Evolutionary conservation across 2,329 filamentous ascomycete species (phyloP), one percentile per base, ranked within the genome.

Genomic region (Geoglossum cookeanum): DNA sequence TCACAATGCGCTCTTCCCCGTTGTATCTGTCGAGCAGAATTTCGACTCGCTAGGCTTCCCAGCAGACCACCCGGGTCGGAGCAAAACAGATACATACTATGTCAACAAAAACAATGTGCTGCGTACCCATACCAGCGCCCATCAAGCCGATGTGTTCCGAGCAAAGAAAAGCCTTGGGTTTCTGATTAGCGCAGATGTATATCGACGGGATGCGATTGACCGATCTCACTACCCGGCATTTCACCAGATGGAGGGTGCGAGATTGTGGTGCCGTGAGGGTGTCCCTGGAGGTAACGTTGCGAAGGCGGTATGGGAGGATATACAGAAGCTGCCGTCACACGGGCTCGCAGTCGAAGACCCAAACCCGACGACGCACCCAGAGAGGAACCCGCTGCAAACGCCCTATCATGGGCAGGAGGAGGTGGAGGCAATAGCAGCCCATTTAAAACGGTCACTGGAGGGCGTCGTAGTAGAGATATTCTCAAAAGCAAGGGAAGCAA

Each of bases 31-130:
- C 1, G 71, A 75, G 9, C 85, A 96, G 67, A 98, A 98, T 69
- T 98, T 98, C 67, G 92, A 98, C 71, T 92, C 90, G n/a, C 75
- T 98, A 6, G 90, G 90, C 49, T 97, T 98, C 67, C 85, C 90
- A 0, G 65, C 75, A 5, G 85, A 96, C 68, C 92, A 98, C 65
- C 86, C 89, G 3, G 92, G 92, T 59, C 84, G 92, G 55, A 86
- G 80, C 62, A 81, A 80, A 63, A 91, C 87, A 13, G 92, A 98
- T 71, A 97, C 92, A 0, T 98, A 97, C 75, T 98, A 98, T 70
- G 72, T 98, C 66, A 95, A 95, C 71, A 75, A 83, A 62, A 72
- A 80, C 55, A 94, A 86, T 0, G 82, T 98, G 1, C 74, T 98
- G 47, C 80, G 92, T 58, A 98, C 92, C 0, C 92, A 98, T 69